phyloP scores from a whole-genome alignment of 1,139 yeast species.

The Hemisphaericaspora lyxosophila region DNA sequence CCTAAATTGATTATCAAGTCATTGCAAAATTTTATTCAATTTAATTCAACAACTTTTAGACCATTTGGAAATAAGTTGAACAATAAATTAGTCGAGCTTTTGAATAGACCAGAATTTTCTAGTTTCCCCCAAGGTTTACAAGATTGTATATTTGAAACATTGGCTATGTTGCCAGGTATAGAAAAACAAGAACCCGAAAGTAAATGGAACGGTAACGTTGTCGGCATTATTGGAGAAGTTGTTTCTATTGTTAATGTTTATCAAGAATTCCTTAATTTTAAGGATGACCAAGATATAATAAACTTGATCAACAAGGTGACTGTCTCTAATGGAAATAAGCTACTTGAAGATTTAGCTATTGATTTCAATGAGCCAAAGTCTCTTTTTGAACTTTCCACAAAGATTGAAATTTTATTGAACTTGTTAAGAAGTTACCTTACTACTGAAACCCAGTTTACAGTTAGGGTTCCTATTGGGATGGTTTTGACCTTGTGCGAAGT shows the following conservation, averaged over 20 bases:
- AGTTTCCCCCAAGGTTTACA: conserved; percentile 40
- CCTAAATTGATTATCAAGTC: conserved; percentile 49
- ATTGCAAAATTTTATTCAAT: conserved; percentile 47
- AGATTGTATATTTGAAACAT: conserved; percentile 44
- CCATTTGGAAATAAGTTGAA: conserved; percentile 70
- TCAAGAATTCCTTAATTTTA: conserved; percentile 55
- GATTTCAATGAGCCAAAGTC: conserved; percentile 59
- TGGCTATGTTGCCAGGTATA: conserved; percentile 59
- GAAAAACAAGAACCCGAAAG: conserved; percentile 51
- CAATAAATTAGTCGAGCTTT: conserved; percentile 38
- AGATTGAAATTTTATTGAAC: conserved; percentile 47
- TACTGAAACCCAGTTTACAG: conserved; percentile 48
- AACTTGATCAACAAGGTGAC: conserved; percentile 37
- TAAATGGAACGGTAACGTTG: conserved; percentile 48
- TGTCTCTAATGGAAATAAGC: conserved; percentile 4
- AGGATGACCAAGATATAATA: conserved; percentile 50
- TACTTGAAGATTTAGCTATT: conserved; percentile 36
- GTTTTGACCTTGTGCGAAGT: conserved; percentile 50
- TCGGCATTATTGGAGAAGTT: conserved; percentile 42
- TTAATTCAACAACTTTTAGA: conserved; percentile 78
- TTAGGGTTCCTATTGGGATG: conserved; percentile 57
- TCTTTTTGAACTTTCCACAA: conserved; percentile 48
- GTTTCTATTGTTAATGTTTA: conserved; percentile 54
- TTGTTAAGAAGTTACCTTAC: conserved; percentile 46
- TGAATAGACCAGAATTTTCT: conserved; percentile 27